Conservation (phyloP, 1,284 basidiomycete species). For the Ganoderma sinense region DNA sequence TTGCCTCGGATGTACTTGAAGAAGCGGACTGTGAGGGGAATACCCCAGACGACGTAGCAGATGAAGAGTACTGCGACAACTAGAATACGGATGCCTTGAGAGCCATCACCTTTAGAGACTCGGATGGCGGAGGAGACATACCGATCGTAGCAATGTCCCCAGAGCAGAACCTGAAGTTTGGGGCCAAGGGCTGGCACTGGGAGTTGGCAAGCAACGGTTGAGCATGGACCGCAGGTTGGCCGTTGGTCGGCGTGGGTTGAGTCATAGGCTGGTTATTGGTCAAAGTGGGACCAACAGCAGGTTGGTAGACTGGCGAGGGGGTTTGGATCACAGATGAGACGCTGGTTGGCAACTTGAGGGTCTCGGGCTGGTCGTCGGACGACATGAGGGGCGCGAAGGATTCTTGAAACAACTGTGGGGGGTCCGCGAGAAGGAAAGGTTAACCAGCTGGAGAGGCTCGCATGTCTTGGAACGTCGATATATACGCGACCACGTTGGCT, state of each 20-base stretch:
- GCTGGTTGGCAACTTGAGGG: conserved; percentile 1
- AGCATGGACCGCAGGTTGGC: conserved; percentile 1
- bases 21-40: conserved; percentile 16
- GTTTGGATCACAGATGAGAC: neutral
- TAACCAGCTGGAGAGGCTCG: neutral
- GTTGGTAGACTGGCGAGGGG: neutral
- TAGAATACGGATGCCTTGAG: neutral
- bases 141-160: conserved; percentile 18
- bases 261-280: neutral
- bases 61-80: conserved; percentile 21
- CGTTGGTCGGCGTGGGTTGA: conserved; percentile 2
- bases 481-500: neutral
- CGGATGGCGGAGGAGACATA: conserved; percentile 1
- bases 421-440: neutral
- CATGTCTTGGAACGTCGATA: neutral
- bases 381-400: conserved; percentile 9
- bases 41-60: conserved; percentile 26
- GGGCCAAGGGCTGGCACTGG: conserved; percentile 15
- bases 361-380: conserved; percentile 1
- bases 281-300: neutral
- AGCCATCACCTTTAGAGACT: neutral
- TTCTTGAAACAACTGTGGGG: neutral
- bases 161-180: conserved; percentile 17
- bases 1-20: conserved; percentile 14
- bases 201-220: conserved; percentile 2